Evolutionary conservation across 202 grass and related monocot species (phyloP), one percentile per base, ranked within the genome.

Genomic region (Setaria italica): DNA sequence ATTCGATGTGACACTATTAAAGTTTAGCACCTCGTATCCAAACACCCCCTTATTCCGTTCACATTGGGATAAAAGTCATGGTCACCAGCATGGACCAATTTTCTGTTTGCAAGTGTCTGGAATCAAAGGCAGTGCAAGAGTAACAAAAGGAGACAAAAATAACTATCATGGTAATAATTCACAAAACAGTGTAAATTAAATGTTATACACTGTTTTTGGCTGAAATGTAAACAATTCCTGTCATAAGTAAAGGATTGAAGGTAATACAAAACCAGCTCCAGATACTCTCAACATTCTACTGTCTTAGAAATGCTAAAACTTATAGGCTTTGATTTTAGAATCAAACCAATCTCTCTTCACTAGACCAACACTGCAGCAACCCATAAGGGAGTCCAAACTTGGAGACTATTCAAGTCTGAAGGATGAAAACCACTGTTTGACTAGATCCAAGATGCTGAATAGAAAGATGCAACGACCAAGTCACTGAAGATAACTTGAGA

Each of bases 11-110:
- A n/a, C n/a, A n/a, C n/a, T n/a, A n/a, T n/a, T n/a, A n/a, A n/a
- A n/a, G n/a, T n/a, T n/a, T n/a, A n/a, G n/a, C n/a, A n/a, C n/a
- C n/a, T n/a, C n/a, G n/a, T n/a, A n/a, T n/a, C n/a, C n/a, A n/a
- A n/a, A n/a, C n/a, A n/a, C n/a, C n/a, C n/a, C n/a, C n/a, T 67
- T 76, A 67, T 77, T 78, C 86, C 55, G 72, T 91, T 88, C 82
- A 67, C 86, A 85, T 11, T 25, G 56, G 33, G 51, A 48, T 72
- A 32, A 48, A 85, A 76, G 76, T 85, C 71, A 81, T 37, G n/a
- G 63, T 56, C 37, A 57, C 70, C 37, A 17, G 54, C 4, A 66
- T 35, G 53, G 54, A 65, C 80, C 76, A 39, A 12, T 91, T 82
- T 73, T 63, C 17, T 77, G 8, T 84, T 85, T 67, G 62, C 7